Conservation (phyloP, 257 asterid species). For the Penstemon eatonii region DNA sequence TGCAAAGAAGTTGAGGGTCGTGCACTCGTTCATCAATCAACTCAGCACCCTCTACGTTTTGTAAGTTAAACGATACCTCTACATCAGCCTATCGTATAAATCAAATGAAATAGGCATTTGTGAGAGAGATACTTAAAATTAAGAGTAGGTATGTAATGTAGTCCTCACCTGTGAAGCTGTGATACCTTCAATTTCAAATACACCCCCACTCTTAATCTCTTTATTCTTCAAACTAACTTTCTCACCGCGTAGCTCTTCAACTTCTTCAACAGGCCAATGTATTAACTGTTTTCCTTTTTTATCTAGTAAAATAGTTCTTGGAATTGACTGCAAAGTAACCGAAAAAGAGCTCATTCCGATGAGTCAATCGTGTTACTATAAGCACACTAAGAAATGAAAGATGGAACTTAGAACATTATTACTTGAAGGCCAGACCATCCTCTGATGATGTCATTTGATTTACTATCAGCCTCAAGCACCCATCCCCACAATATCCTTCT, state of each 20-base stretch:
- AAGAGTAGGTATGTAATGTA: background rate
- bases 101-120: conserved; percentile 3
- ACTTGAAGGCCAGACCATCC: conserved; percentile 85
- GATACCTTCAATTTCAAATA: background rate
- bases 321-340: conserved; percentile 6
- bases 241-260: background rate
- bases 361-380: background rate
- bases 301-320: background rate
- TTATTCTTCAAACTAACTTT: too few species aligned
- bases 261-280: conserved; percentile 18
- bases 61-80: conserved; percentile 31
- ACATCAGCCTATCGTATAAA: conserved; percentile 33
- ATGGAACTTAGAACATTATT: background rate
- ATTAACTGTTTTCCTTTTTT: background rate
- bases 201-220: too few species aligned
- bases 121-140: too few species aligned
- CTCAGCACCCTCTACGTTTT: conserved; percentile 34
- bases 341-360: background rate
- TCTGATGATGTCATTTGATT: conserved; percentile 51
- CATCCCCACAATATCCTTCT: conserved; percentile 87
- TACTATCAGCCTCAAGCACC: conserved; percentile 70
- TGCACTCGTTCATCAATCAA: conserved; percentile 22
- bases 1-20: conserved; percentile 40
- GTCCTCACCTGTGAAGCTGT: conserved; percentile 14
- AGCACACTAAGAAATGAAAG: background rate